Evolutionary conservation across 2,329 filamentous ascomycete genomes (phyloP), one percentile per base, ranked within the genome.

Genomic region (Clonostachys rhizophaga): DNA sequence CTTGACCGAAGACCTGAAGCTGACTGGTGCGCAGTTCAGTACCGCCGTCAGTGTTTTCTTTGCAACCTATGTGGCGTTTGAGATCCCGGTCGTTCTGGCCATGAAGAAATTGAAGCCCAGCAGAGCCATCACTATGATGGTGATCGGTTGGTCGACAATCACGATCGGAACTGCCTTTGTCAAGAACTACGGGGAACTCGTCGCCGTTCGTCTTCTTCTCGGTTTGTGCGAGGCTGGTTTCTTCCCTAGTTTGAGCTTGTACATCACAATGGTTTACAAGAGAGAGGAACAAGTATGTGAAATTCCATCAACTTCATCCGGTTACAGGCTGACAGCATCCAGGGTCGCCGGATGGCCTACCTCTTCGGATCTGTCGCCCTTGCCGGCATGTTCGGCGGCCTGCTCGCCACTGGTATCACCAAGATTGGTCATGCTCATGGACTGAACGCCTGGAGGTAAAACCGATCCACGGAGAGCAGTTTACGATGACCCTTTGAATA

Each of bases 1-100:
- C 0, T 61, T 83, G 10, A 34, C 42, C 10, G 49, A 41, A 14
- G 42, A 20, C n/a, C 46, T 48, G 37, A 50, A 30, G 4, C 39
- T 53, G 13, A 42, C 42, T 8, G 45, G 44, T 14, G 68, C 70
- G 20, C 71, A 83, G 58, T 87, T 84, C 62, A 85, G 85, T 61
- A 65, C 76, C 11, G 56, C 54, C 20, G 50, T 56, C 30, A 52
- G 52, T 34, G 49, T 79, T 42, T 76, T 79, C 54, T 78, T 76
- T 51, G 71, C 67, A 10, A 76, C 72, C 10, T 76, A 77, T 46
- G 70, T 78, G 10, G 53, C 67, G 5, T 71, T 76, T 42, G 75
- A 46, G 44, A 11, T 41, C 6, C 44, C 44, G 4, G 35, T 20
- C 33, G 35, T 41, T 12, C 16, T 46, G 18, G 44, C 36, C 5